Evolutionary conservation across 768 basidiomycete species (phyloP), one percentile per base, ranked within the genome.

Genomic region (Lentinula raphanica): DNA sequence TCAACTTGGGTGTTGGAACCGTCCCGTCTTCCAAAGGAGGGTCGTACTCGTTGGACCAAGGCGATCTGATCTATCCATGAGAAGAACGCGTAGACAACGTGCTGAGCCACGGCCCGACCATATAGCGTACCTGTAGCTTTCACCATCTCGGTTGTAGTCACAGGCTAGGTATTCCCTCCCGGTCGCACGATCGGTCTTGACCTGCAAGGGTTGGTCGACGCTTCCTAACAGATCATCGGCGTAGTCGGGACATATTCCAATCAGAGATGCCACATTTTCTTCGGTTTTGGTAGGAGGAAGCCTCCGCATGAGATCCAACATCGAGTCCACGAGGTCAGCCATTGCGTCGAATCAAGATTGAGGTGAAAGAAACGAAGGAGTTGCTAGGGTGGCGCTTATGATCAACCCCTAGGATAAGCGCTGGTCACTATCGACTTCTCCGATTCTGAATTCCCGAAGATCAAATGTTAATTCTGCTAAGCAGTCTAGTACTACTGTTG

Each of bases 31-130:
- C 88, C 45, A 94, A 71, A 1, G 89, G 89, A 23, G 94, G 92
- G 61, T 94, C 88, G 68, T 98, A 99, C 68, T 91, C 88, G 69
- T 98, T 99, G 23, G 95, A 94, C 95, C 96, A 98, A 7, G 97
- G 97, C 2, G 97, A 99, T 66, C 96, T 99, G 36, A 35, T 29
- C 23, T 58, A 21, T 7, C n/a, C 42, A 44, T 2, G 8, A 21
- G 15, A 9, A 23, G n/a, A n/a, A 19, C 21, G 42, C 42, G 19
- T n/a, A 17, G 49, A 42, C 31, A 27, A 15, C 15, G 19, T n/a
- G 25, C 44, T 15, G 29, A 46, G 44, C 31, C 23, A 8, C 4
- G 44, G 21, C 11, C n/a, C 21, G n/a, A n/a, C n/a, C n/a, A 17
- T 12, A 58, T n/a, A 42, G 75, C 82, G 59, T 66, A 91, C 93